phyloP scores from a whole-genome alignment of 2,329 filamentous ascomycete species.

The Diplocarpon mali region DNA sequence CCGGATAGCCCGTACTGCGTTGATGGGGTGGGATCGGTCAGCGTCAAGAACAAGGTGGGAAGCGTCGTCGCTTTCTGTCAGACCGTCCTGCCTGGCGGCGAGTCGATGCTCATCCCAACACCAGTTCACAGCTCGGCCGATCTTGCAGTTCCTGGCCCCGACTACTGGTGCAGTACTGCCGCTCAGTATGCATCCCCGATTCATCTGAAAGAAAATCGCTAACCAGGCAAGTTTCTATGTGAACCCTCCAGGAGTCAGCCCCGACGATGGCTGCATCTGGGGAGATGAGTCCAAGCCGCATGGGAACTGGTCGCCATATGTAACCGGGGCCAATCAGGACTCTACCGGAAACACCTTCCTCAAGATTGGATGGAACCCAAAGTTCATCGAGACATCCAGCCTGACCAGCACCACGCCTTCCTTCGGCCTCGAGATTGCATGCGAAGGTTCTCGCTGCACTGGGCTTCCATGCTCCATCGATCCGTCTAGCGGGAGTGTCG shows the following conservation, averaged over 20 bases:
- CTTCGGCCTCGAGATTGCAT: slow-evolving; percentile 62
- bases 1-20: slow-evolving; percentile 57
- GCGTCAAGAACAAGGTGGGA: slow-evolving; percentile 55
- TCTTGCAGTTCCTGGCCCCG: slow-evolving; percentile 57
- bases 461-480: slow-evolving; percentile 67
- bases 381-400: slow-evolving; percentile 48
- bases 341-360: slow-evolving; percentile 54
- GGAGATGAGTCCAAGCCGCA: slow-evolving; percentile 48
- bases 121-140: slow-evolving; percentile 43
- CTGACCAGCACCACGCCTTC: slow-evolving; percentile 37
- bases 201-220: slow-evolving; percentile 4
- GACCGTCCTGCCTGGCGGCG: slow-evolving; percentile 67
- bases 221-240: slow-evolving; percentile 53
- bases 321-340: slow-evolving; percentile 64
- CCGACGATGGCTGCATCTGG: slow-evolving; percentile 59
- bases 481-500: slow-evolving; percentile 42
- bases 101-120: slow-evolving; percentile 77
- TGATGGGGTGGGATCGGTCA: slow-evolving; percentile 53
- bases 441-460: slow-evolving; percentile 53
- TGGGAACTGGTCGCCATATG: slow-evolving; percentile 71
- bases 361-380: slow-evolving; percentile 70
- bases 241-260: slow-evolving; percentile 57
- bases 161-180: slow-evolving; percentile 62
- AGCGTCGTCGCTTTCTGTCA: slow-evolving; percentile 62
- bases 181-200: slow-evolving; percentile 51